phyloP scores from a whole-genome alignment of 2,329 filamentous ascomycete genomes.

The Cladophialophora exuberans region DNA sequence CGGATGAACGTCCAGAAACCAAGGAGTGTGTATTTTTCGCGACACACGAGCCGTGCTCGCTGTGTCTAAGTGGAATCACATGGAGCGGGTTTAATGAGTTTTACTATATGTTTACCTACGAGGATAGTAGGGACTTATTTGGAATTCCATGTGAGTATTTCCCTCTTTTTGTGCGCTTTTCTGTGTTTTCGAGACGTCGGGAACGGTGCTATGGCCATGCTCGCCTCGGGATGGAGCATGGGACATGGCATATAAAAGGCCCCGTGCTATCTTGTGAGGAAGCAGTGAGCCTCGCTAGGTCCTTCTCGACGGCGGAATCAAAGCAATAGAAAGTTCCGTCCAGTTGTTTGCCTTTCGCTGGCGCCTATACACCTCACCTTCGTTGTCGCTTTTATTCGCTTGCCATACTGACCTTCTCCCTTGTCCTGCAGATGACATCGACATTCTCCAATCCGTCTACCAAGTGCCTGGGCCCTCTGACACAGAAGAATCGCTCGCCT shows the following conservation, averaged over 20 bases:
- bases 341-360: no score
- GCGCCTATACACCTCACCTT: background rate
- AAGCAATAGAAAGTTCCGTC: no score
- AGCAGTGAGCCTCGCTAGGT: no score
- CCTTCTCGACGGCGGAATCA: no score
- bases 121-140: constrained; percentile 61
- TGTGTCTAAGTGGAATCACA: constrained; percentile 61
- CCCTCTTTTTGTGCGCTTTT: no score
- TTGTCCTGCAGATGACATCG: constrained; percentile 51
- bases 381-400: no score
- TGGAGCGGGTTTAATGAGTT: constrained; percentile 62
- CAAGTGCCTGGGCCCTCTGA: constrained; percentile 45
- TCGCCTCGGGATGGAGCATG: no score
- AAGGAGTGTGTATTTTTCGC: constrained; percentile 61
- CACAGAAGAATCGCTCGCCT: constrained; percentile 42
- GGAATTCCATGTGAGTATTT: constrained; percentile 51
- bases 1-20: constrained; percentile 44
- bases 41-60: constrained; percentile 62
- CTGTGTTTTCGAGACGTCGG: no score
- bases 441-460: constrained; percentile 61
- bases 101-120: constrained; percentile 63
- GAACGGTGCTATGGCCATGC: no score
- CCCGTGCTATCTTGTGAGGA: no score
- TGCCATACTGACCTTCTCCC: no score
- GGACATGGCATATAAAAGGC: no score